Evolutionary conservation across 352 stramenopile species (phyloP).

Genomic region (Globisporangium abappressorium): DNA sequence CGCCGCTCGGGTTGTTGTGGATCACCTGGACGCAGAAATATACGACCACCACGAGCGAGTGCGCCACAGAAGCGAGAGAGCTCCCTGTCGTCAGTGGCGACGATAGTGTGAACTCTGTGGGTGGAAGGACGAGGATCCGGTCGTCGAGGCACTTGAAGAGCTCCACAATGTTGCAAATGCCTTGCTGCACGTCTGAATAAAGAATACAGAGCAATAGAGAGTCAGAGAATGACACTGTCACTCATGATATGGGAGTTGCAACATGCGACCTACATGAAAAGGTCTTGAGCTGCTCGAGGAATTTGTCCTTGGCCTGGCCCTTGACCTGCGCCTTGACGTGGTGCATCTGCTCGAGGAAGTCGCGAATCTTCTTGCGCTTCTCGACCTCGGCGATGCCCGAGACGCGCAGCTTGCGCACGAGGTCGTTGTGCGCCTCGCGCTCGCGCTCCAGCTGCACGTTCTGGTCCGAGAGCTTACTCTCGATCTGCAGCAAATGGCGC

Average conservation of each 20-base stretch:
- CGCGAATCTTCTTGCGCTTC: conserved; percentile 53
- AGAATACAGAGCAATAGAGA: background rate
- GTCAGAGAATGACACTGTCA: background rate
- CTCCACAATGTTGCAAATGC: conserved; percentile 52
- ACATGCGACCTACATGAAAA: conserved; percentile 38
- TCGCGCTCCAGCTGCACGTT: conserved; percentile 27
- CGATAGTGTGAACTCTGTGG: conserved; percentile 4
- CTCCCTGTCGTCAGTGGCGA: conserved; percentile 12
- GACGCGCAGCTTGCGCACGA: conserved; percentile 38
- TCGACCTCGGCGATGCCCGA: conserved; percentile 47
- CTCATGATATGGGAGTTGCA: background rate
- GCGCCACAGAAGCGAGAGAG: background rate
- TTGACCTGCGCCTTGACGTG: conserved; percentile 38
- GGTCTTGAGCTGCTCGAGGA: conserved; percentile 42
- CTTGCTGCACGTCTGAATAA: conserved; percentile 45
- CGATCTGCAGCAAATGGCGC: conserved; percentile 44
- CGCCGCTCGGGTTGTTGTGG: conserved; percentile 7
- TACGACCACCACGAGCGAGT: conserved; percentile 7
- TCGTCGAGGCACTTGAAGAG: conserved; percentile 54
- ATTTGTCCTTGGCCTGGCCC: conserved; percentile 32
- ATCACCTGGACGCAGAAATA: conserved; percentile 15
- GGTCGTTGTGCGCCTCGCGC: conserved; percentile 23
- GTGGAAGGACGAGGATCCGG: conserved; percentile 8
- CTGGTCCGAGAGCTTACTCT: conserved; percentile 33
- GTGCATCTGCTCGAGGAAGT: conserved; percentile 47